phyloP scores from a whole-genome alignment of 352 stramenopile species.

The Saprolegnia parasitica region DNA sequence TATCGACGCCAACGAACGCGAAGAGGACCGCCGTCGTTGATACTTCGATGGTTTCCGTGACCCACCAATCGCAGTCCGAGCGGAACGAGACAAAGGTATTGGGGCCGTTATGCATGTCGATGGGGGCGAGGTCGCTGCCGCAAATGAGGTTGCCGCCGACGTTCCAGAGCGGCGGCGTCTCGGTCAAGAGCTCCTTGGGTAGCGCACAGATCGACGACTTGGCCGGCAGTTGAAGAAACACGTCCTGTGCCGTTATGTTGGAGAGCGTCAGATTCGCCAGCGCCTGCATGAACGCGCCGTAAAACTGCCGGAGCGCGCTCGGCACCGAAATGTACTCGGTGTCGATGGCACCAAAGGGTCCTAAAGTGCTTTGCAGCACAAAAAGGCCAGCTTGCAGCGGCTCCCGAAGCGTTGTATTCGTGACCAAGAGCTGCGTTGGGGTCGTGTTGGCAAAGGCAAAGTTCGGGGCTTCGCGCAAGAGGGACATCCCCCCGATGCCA shows the following conservation, averaged over 20 bases:
- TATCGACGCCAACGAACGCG: not conserved
- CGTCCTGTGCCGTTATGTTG: not conserved
- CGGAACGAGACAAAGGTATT: not conserved
- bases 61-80: not conserved
- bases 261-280: not conserved
- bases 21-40: not conserved
- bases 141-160: conserved; percentile 18
- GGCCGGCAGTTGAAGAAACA: not conserved
- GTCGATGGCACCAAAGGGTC: conserved; percentile 12
- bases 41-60: not conserved
- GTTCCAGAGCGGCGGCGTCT: not conserved
- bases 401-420: too few relatives aligned
- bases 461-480: not conserved
- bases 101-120: not conserved
- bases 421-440: not conserved
- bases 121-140: not conserved
- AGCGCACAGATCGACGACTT: not conserved
- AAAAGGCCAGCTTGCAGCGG: conserved; percentile 3
- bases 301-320: not conserved
- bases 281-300: too few relatives aligned
- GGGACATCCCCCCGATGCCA: not conserved
- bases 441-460: conserved; percentile 12
- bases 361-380: not conserved
- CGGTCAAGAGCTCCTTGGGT: not conserved
- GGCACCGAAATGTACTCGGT: not conserved